A percentile compares a stretch with the other conserved stretches of the same genome.
Evolutionary conservation across 148 eudicot species (phyloP).

Genomic region (Chenopodium album): DNA sequence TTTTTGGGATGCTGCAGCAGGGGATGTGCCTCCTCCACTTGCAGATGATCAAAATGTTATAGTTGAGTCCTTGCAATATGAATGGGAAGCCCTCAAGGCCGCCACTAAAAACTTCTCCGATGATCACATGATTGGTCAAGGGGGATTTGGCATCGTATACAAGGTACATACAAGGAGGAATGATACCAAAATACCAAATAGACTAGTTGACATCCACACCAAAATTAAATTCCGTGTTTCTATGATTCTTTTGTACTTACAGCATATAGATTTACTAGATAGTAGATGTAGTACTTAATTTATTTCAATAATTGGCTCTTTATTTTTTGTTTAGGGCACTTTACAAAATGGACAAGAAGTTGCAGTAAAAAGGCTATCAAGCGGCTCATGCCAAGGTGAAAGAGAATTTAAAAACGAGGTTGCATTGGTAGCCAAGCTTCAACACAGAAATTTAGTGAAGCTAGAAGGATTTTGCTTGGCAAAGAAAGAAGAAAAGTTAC

Average conservation of each 20-base stretch:
- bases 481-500: conserved; percentile 25
- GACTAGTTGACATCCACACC: too few relatives aligned
- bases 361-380: conserved; percentile 27
- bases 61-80: conserved; percentile 23
- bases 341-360: conserved; percentile 18
- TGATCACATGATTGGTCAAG: conserved; percentile 27
- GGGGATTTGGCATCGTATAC: conserved; percentile 30
- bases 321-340: conserved; percentile 9
- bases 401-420: conserved; percentile 25
- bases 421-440: conserved; percentile 28
- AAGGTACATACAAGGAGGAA: conserved; percentile 12
- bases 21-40: neutral
- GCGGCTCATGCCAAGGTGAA: conserved; percentile 19
- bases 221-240: too few relatives aligned
- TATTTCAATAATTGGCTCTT: neutral
- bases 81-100: conserved; percentile 12
- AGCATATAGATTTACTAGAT: too few relatives aligned
- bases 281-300: too few relatives aligned
- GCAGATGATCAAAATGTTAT: neutral
- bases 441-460: conserved; percentile 31
- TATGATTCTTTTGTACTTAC: too few relatives aligned
- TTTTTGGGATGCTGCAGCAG: conserved; percentile 3
- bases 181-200: too few relatives aligned
- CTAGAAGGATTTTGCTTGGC: conserved; percentile 27
- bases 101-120: conserved; percentile 31